Percentiles rank a stretch among this genome's conserved stretches.
These are phyloP conservation scores for Colletotrichum zoysiae DNA, from an alignment of 2,329 filamentous ascomycete genomes.

Conservation along the genomic window DNA sequence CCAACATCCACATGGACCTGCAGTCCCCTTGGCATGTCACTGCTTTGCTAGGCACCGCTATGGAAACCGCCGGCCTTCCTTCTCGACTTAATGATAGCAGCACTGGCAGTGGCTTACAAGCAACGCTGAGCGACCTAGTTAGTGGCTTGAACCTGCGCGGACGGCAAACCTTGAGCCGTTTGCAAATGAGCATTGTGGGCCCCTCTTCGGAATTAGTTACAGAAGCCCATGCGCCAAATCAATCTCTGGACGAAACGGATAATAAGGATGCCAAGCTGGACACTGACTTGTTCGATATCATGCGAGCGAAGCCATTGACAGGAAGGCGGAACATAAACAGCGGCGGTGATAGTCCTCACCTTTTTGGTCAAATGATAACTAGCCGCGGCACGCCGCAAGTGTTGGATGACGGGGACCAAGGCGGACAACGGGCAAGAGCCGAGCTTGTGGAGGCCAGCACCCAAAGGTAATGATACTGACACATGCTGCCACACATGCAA, in stretches of 20 bases:
- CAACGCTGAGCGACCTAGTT: conserved; percentile 72
- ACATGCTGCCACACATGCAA: too few relatives aligned
- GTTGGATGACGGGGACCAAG: conserved; percentile 41
- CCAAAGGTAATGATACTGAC: conserved; percentile 20
- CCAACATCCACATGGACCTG: conserved; percentile 70
- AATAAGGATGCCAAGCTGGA: conserved; percentile 49
- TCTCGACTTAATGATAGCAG: conserved; percentile 71
- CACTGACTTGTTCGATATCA: conserved; percentile 48
- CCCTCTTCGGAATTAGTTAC: conserved; percentile 41
- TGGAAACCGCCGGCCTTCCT: conserved; percentile 85
- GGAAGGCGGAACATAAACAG: conserved; percentile 20
- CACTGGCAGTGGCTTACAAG: conserved; percentile 51
- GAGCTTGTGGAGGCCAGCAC: conserved; percentile 29
- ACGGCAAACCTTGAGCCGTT: conserved; percentile 82
- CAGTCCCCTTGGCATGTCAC: conserved; percentile 83
- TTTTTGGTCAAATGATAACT: conserved; percentile 59
- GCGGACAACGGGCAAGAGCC: background rate
- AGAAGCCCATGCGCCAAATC: conserved; percentile 19
- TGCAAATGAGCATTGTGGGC: conserved; percentile 73
- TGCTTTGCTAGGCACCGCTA: conserved; percentile 78
- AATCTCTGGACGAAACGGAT: conserved; percentile 48
- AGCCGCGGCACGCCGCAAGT: conserved; percentile 43
- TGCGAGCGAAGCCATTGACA: conserved; percentile 34
- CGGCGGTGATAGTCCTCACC: conserved; percentile 45
- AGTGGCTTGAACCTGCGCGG: conserved; percentile 79